These are phyloP conservation scores for Bocquillonia castaneifolia DNA, from an alignment of 441 rosid species.

Conservation along the genomic window DNA sequence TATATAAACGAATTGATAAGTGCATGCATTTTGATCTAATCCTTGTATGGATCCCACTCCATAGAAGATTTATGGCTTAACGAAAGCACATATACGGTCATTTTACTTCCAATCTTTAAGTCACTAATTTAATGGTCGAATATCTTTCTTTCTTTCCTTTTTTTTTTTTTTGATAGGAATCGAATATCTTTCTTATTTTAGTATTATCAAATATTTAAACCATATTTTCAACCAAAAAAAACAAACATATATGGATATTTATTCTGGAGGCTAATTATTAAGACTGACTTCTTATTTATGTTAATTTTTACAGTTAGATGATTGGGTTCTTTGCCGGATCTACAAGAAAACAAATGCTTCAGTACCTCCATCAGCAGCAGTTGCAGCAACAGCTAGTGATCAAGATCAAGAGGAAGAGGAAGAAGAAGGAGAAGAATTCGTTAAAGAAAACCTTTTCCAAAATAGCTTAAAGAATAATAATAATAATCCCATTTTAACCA, in stretches of 20 bases:
- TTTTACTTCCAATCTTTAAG: not conserved
- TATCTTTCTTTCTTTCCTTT: too few relatives aligned
- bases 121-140: too few relatives aligned
- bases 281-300: too few relatives aligned
- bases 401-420: slow-evolving; percentile 50
- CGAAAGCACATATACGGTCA: not conserved
- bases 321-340: slow-evolving; percentile 98
- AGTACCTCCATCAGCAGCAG: slow-evolving; percentile 33
- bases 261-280: too few relatives aligned
- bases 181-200: too few relatives aligned
- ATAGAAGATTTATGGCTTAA: too few relatives aligned
- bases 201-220: too few relatives aligned
- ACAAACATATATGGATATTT: too few relatives aligned
- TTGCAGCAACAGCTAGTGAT: slow-evolving; percentile 28
- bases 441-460: slow-evolving; percentile 37
- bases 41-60: not conserved
- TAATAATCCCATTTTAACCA: slow-evolving; percentile 31
- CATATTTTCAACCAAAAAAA: too few relatives aligned
- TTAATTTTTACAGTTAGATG: slow-evolving; percentile 57
- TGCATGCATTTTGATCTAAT: slow-evolving; percentile 2
- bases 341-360: slow-evolving; percentile 69
- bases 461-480: slow-evolving; percentile 29
- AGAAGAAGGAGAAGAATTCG: slow-evolving; percentile 43
- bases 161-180: too few relatives aligned
- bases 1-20: too few relatives aligned